Conservation (phyloP, 768 basidiomycete species). For the Grammothele lineata region DNA sequence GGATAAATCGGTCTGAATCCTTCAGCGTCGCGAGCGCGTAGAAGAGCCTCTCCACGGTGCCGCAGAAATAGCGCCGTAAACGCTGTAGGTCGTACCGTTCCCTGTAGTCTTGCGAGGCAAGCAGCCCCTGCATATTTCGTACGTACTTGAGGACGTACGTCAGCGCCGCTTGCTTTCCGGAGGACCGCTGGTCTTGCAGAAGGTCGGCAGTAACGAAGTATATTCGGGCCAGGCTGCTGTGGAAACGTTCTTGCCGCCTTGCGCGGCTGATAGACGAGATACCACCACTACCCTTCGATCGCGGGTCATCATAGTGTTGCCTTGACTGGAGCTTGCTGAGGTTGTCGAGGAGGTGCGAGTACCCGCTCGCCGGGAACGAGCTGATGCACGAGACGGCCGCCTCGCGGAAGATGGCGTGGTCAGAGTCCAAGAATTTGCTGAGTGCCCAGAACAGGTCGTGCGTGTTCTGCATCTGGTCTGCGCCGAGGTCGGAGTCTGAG, state of each 20-base stretch:
- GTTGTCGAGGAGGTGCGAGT: constrained; percentile 80
- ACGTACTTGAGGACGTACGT: constrained; percentile 84
- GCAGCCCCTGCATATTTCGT: constrained; percentile 72
- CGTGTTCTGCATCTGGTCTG: constrained; percentile 78
- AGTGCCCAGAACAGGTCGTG: constrained; percentile 81
- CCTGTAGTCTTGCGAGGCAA: constrained; percentile 67
- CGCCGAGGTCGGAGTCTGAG: constrained; percentile 72
- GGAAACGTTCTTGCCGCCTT: constrained; percentile 73
- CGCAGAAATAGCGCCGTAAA: constrained; percentile 87
- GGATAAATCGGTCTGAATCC: constrained; percentile 74
- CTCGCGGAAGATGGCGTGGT: constrained; percentile 79
- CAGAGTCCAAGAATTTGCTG: constrained; percentile 84
- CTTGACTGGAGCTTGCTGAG: constrained; percentile 74
- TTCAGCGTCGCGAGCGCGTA: constrained; percentile 67
- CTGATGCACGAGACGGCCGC: constrained; percentile 87
- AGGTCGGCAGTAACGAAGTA: constrained; percentile 82
- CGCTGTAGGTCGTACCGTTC: constrained; percentile 76
- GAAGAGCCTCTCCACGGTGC: constrained; percentile 82
- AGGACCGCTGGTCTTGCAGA: constrained; percentile 64
- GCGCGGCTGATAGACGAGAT: constrained; percentile 46
- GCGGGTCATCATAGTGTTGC: constrained; percentile 78
- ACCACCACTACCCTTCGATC: constrained; percentile 43
- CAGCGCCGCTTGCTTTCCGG: constrained; percentile 67
- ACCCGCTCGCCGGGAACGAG: constrained; percentile 71
- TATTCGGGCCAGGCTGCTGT: constrained; percentile 84